Base-by-base conservation (phyloP, 2,329 filamentous ascomycete species). In the Arthrinium phaeospermum region DNA sequence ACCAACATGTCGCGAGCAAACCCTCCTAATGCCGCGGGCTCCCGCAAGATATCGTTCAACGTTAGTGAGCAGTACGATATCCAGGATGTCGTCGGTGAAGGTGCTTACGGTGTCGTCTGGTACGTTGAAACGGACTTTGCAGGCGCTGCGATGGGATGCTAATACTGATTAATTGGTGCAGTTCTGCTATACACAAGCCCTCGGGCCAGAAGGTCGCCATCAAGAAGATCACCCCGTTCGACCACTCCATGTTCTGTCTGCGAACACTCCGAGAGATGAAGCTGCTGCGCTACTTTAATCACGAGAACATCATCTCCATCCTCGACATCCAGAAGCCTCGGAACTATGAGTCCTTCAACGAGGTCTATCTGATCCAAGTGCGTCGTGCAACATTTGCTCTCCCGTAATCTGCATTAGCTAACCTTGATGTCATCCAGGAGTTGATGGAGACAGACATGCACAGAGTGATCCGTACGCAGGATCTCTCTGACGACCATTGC, bases 371-470 rank as follows among this genome's bases (percentile, higher is more conserved):
- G 78, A 98, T 99, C 78, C 96, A 98, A 88, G 95, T 98, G 86
- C 72, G 86, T 76, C 49, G 51, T 12, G 5, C 4, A 1, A 24
- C 22, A 64, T 22, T n/a, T 22, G 10, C 34, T 41, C 3, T 41
- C 19, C 8, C 57, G 34, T 64, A 8, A 37, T 16, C 8, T 64
- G 3, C 19, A 41, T 12, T 14, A 22, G 14, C 67, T 68, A 47
- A 68, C 67, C n/a, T 30, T 10, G 24, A 4, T 34, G 24, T 14
- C 7, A 12, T 74, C 1, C 74, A 97, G 94, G 95, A 98, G 85
- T 90, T 99, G 79, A 99, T 99, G 96, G 96, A 99, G 87, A 99
- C 96, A 68, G 96, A 99, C 81, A 99, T 99, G 96, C 96, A 99
- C 84, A 91, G 96, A 77, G 96, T 99, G 76, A 99, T 99, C 80